A percentile compares a stretch with the other conserved stretches of the same genome.
Conservation (phyloP, 2,329 filamentous ascomycete species). For the Xylaria sp. region DNA sequence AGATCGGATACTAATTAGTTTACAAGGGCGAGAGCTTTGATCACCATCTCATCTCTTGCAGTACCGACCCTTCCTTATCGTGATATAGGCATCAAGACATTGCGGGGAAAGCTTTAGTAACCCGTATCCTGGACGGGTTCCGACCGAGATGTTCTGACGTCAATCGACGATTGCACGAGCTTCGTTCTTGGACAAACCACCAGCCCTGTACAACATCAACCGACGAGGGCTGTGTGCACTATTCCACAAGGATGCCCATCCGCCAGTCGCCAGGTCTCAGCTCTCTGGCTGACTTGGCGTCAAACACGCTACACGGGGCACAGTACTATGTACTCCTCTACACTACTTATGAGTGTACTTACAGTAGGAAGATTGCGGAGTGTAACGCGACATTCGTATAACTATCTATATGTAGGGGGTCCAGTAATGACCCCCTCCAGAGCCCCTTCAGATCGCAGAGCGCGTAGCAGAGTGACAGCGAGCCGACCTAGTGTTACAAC, state of each 20-base stretch:
- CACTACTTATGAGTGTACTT: too few species aligned
- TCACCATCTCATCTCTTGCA: conserved; percentile 14
- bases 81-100: conserved; percentile 18
- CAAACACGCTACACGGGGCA: not conserved
- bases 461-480: not conserved
- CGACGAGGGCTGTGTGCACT: not conserved
- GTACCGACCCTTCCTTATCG: conserved; percentile 11
- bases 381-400: conserved; percentile 19
- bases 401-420: not conserved
- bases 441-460: too few species aligned
- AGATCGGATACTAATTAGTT: too few species aligned
- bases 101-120: conserved; percentile 17
- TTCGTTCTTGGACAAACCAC: not conserved
- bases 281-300: not conserved
- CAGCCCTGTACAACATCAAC: not conserved
- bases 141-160: conserved; percentile 13
- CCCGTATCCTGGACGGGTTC: conserved; percentile 8
- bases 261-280: not conserved
- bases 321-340: not conserved
- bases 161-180: not conserved
- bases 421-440: not conserved
- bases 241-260: conserved; percentile 12
- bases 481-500: not conserved
- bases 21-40: conserved; percentile 17
- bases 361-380: not conserved